These are phyloP conservation scores for Xylariaceae sp. DNA, from an alignment of 2,329 filamentous ascomycete species.

Conservation along the genomic window DNA sequence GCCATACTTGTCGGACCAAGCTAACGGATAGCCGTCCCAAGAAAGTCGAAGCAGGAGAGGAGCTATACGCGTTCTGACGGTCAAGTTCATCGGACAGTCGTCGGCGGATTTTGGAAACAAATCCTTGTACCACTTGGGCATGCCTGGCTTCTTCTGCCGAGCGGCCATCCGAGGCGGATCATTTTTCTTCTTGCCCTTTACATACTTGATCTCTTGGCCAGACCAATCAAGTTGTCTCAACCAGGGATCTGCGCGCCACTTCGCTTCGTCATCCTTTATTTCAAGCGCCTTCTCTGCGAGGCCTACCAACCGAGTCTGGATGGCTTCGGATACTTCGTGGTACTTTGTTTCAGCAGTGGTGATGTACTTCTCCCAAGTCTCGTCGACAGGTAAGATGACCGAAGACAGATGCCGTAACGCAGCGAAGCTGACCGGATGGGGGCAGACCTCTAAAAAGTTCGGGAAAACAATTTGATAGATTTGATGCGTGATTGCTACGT, in stretches of 20 bases:
- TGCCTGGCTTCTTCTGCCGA: conserved; percentile 88
- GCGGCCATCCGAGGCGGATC: conserved; percentile 72
- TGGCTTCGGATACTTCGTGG: conserved; percentile 66
- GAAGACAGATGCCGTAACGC: conserved; percentile 89
- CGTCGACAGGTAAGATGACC: conserved; percentile 85
- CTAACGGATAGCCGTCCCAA: conserved; percentile 84
- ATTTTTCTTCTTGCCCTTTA: conserved; percentile 81
- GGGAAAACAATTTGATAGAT: conserved; percentile 95
- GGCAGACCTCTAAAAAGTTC: conserved; percentile 81
- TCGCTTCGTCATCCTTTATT: conserved; percentile 61
- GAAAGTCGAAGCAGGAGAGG: conserved; percentile 76
- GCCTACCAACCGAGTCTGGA: conserved; percentile 66
- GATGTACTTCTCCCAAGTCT: conserved; percentile 82
- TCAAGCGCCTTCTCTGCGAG: conserved; percentile 73
- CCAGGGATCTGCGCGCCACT: conserved; percentile 82
- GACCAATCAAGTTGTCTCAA: conserved; percentile 92
- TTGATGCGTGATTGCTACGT: conserved; percentile 86
- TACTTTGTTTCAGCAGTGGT: conserved; percentile 81
- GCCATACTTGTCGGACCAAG: conserved; percentile 89
- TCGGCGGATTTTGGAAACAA: conserved; percentile 65
- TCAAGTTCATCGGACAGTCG: conserved; percentile 59
- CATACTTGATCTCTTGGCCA: conserved; percentile 85
- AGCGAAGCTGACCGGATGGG: conserved; percentile 95
- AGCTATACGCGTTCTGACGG: conserved; percentile 81
- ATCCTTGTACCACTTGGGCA: conserved; percentile 95